phyloP scores from a whole-genome alignment of 352 stramenopile genomes.

The Phytophthora crassamura region DNA sequence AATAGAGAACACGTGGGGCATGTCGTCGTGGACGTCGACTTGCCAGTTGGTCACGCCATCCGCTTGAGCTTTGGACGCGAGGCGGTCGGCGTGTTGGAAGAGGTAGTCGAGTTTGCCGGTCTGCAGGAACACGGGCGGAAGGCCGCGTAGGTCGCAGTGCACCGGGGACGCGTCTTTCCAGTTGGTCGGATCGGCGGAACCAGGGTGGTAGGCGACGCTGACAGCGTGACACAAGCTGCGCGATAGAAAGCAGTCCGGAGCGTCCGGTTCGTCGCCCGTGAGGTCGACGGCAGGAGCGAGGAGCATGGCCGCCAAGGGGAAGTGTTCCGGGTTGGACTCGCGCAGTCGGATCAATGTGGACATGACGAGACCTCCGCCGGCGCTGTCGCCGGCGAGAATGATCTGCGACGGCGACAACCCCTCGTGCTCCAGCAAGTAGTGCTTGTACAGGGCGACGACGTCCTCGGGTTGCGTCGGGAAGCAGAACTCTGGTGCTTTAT shows the following conservation, averaged over 20 bases:
- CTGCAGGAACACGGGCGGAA: constrained; percentile 51
- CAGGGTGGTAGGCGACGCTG: constrained; percentile 17
- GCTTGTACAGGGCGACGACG: constrained; percentile 43
- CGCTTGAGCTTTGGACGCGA: constrained; percentile 34
- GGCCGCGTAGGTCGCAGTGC: constrained; percentile 42
- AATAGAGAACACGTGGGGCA: constrained; percentile 44
- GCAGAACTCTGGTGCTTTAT: constrained; percentile 49
- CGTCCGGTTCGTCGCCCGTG: constrained; percentile 26
- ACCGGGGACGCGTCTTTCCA: constrained; percentile 35
- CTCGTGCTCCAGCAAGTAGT: constrained; percentile 42
- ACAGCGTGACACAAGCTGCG: constrained; percentile 20
- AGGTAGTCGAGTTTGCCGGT: constrained; percentile 40
- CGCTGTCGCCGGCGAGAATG: constrained; percentile 58
- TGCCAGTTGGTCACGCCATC: constrained; percentile 35
- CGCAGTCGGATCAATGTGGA: constrained; percentile 53
- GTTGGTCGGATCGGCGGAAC: constrained; percentile 15
- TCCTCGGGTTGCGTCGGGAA: constrained; percentile 51
- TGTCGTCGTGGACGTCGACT: constrained; percentile 35
- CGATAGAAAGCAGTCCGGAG: constrained; percentile 28
- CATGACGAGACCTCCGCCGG: constrained; percentile 51
- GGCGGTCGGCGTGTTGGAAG: constrained; percentile 24
- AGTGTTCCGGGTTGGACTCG: constrained; percentile 12
- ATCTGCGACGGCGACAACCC: constrained; percentile 40
- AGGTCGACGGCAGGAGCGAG: constrained; percentile 42
- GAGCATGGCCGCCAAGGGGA: constrained; percentile 43